Evolutionary conservation across 177 flowering plant genomes (phyloP).

Genomic region (Telopea speciosissima): DNA sequence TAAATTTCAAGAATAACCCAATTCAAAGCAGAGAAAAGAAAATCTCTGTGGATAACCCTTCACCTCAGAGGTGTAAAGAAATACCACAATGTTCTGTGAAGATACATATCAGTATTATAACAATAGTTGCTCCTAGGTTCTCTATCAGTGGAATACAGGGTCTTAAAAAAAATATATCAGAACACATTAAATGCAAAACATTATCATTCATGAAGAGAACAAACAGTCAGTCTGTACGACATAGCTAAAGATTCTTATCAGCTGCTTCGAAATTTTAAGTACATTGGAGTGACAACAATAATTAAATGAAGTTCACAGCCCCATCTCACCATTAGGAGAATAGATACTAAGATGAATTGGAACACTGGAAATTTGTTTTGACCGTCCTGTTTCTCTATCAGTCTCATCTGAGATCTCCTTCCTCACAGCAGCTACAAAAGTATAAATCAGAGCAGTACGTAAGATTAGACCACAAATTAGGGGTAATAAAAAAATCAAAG

Average conservation of each 20-base stretch:
- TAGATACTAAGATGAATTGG: conserved; percentile 78
- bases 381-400: conserved; percentile 69
- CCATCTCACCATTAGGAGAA: conserved; percentile 66
- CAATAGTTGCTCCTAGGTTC: too few species aligned
- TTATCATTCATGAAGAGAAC: background rate
- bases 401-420: conserved; percentile 83
- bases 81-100: too few species aligned
- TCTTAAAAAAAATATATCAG: too few species aligned
- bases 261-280: background rate
- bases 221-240: background rate
- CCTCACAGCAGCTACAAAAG: conserved; percentile 59
- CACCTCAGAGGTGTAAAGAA: too few species aligned
- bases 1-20: too few species aligned
- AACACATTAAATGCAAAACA: background rate
- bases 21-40: too few species aligned
- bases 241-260: background rate
- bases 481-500: background rate
- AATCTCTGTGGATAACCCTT: too few species aligned
- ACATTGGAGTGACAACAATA: background rate
- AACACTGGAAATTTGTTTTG: conserved; percentile 58
- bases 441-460: conserved; percentile 2
- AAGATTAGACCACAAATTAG: background rate
- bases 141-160: too few species aligned
- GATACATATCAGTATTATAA: too few species aligned
- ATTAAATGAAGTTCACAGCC: background rate